Evolutionary conservation across 1,284 basidiomycete species (phyloP), one percentile per base, ranked within the genome.

Genomic region (Caloboletus inedulis): DNA sequence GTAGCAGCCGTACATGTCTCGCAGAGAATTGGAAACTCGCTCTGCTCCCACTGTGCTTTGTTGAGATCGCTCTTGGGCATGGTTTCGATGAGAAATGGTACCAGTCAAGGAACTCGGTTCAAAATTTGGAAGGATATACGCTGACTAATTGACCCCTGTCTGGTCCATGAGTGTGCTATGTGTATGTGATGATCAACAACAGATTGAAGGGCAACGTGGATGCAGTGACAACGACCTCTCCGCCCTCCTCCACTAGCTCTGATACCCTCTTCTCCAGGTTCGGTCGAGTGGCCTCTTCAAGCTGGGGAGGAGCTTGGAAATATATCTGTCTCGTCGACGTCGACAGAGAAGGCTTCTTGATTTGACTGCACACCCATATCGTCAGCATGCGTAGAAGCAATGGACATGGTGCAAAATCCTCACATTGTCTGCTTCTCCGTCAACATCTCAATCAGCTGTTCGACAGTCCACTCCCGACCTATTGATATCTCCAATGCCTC

Each of bases 1-100:
- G 44, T 43, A 35, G 30, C 19, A 43, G 34, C 72, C 87, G 57
- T 64, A 93, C 93, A 95, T 73, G 94, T 92, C 77, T 97, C 86
- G 72, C 93, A 91, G 19, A 93, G 81, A 68, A 92, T 89, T 2
- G 91, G 91, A 54, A 94, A 94, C 68, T 94, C 92, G 68, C 88
- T 89, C 72, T 89, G 85, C 65, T 95, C 92, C 87, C 90, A 91
- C 14, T 91, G 91, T 33, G 91, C 90, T 71, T 93, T 93, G 76
- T 93, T 93, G 57, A 93, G 85, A 67, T 93, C 90, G 41, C 84
- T 79, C 73, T 91, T 91, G 39, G 87, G 86, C 81, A 84, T 82
- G 39, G 51, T 58, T 54, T 62, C 36, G 46, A 46, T 40, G 42
- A 49, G 51, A 43, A 37, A 37, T 34, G 19, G 35, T 57, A 19